Evolutionary conservation across 148 eudicot genomes (phyloP).

Genomic region (Simmondsia chinensis): DNA sequence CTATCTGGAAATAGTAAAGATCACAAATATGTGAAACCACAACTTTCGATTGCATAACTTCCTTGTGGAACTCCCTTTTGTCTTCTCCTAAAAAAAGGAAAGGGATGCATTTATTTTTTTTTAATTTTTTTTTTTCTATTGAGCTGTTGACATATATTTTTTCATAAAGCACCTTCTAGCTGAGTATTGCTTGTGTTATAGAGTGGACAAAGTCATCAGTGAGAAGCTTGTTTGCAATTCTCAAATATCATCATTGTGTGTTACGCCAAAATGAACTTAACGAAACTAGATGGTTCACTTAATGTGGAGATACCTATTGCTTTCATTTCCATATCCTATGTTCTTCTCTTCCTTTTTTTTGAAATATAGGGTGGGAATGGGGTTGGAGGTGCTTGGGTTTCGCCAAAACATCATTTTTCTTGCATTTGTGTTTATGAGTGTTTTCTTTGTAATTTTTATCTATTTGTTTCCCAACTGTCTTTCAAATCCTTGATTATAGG

Average conservation of each 20-base stretch:
- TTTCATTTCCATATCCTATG: no score
- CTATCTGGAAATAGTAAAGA: no score
- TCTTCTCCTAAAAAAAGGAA: background rate
- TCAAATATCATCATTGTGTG: background rate
- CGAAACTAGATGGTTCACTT: no score
- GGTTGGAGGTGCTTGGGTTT: no score
- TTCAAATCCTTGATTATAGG: slow-evolving; percentile 23
- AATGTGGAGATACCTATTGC: no score
- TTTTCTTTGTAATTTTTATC: background rate
- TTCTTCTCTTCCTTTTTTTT: no score
- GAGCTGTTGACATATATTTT: no score
- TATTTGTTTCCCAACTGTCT: background rate
- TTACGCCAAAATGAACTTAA: background rate
- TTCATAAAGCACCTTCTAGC: background rate
- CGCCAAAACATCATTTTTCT: background rate
- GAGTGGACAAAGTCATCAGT: background rate
- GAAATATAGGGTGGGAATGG: no score
- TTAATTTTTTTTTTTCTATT: background rate
- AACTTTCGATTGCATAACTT: no score
- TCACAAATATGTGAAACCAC: no score
- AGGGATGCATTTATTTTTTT: background rate
- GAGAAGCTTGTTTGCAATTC: background rate
- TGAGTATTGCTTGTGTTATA: background rate
- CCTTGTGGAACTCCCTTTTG: no score
- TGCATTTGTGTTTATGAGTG: background rate